A percentile compares a stretch with the other conserved stretches of the same genome.
Conservation (phyloP, 116 monocot species). For the Trichopus zeylanicus region DNA sequence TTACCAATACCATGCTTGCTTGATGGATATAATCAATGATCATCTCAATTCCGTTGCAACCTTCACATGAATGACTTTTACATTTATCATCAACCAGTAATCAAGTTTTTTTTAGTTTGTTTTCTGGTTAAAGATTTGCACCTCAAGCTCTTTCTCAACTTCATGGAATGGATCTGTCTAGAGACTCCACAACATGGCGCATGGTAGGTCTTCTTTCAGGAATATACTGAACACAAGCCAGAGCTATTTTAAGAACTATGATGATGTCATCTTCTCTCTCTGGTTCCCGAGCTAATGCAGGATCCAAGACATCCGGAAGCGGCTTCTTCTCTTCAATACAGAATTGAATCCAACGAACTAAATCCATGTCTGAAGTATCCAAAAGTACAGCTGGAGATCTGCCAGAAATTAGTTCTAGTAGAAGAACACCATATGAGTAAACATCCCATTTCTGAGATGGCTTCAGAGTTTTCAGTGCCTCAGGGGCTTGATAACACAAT, state of each 20-base stretch:
- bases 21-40: no score
- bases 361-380: neutral
- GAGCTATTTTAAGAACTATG: neutral
- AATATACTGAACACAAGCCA: slow-evolving; percentile 2
- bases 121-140: no score
- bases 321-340: slow-evolving; percentile 4
- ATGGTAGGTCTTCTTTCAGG: slow-evolving; percentile 1
- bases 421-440: slow-evolving; percentile 2
- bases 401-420: slow-evolving; percentile 1
- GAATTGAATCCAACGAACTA: slow-evolving; percentile 1
- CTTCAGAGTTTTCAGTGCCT: neutral
- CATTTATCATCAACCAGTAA: no score
- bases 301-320: neutral
- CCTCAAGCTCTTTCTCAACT: neutral
- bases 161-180: neutral
- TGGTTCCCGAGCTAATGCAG: neutral
- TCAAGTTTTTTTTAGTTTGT: no score
- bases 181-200: neutral
- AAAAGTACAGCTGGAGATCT: neutral
- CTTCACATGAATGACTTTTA: no score
- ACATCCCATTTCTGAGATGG: slow-evolving; percentile 5
- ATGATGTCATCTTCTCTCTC: neutral
- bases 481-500: slow-evolving; percentile 5
- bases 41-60: no score
- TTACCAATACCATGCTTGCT: no score